Evolutionary conservation across 2,329 filamentous ascomycete species (phyloP), one percentile per base, ranked within the genome.

Genomic region (Talaromyces atroroseus): DNA sequence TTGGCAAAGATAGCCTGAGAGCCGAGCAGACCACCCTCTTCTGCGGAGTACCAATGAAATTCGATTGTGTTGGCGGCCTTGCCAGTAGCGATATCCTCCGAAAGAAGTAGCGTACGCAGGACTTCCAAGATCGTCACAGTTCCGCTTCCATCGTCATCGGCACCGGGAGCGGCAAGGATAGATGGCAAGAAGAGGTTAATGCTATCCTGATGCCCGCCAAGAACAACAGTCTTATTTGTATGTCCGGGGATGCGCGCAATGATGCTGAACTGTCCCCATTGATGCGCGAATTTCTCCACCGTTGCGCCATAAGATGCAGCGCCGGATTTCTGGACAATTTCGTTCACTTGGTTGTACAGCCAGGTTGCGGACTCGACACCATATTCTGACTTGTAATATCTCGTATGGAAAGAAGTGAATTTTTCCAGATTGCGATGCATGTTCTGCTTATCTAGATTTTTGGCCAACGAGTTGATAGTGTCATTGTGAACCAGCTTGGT

Each of bases 41-140:
- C 91, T 11, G 90, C 91, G 46, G 86, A 89, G 76, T 95, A 96
- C 90, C 90, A 96, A 75, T 96, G 92, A 73, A 97, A 97, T 76
- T 97, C 92, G 63, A 99, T 79, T 0, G 90, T 95, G 75, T 96
- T 96, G 58, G 83, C 74, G 3, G 85, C 86, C 62, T 89, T 83
- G 61, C 90, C 90, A 51, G 80, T 75, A 38, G 86, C 74, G 58
- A 96, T 81, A 52, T 85, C 82, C 60, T 86, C 74, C n/a, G 87
- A 87, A 63, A 82, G 81, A 56, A 96, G 80, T 7, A 97, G 80
- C 45, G 89, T 87, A 36, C 90, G 84, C 67, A 99, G 82, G 2
- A 91, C 89, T 74, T 99, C 92, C 53, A 97, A 83, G 63, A 96
- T 97, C 10, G 92, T 97, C 20, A 97, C 90, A 1, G 91, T 94